Conservation (phyloP, 768 basidiomycete species). For the Pisolithus microcarpus region DNA sequence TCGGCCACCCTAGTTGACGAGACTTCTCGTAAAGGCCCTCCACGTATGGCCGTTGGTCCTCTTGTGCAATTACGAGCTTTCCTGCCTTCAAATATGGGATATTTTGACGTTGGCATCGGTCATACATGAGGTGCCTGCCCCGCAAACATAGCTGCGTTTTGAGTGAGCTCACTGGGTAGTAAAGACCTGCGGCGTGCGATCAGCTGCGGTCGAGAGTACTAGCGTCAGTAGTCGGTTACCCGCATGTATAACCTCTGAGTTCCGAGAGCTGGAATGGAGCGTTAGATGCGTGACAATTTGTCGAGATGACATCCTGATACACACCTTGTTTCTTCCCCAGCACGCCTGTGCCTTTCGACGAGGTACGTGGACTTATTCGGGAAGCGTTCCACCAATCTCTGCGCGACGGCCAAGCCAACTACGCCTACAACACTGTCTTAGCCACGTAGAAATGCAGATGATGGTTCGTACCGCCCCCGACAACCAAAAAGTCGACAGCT, state of each 20-base stretch:
- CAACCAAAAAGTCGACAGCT: conserved; percentile 74
- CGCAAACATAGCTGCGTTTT: conserved; percentile 84
- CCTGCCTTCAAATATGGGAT: conserved; percentile 71
- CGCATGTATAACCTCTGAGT: conserved; percentile 93
- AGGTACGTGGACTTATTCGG: conserved; percentile 68
- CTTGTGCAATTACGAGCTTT: conserved; percentile 82
- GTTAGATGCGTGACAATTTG: background rate
- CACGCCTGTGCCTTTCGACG: conserved; percentile 66
- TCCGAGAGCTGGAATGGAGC: conserved; percentile 58
- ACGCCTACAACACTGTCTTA: conserved; percentile 43
- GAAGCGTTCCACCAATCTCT: conserved; percentile 57
- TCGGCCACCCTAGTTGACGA: conserved; percentile 44
- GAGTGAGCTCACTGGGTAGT: conserved; percentile 76
- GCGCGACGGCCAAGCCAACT: conserved; percentile 81
- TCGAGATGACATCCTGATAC: background rate
- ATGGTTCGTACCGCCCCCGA: conserved; percentile 66
- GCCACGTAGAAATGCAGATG: background rate
- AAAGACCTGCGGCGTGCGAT: conserved; percentile 47
- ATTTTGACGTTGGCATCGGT: conserved; percentile 53
- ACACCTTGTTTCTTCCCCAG: conserved; percentile 85
- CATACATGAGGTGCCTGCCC: conserved; percentile 79
- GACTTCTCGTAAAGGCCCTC: conserved; percentile 61
- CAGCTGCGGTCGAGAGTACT: background rate
- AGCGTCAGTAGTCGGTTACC: conserved; percentile 34
- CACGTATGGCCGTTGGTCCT: conserved; percentile 63